These are phyloP conservation scores for Verticillium isaacii DNA, from an alignment of 2,329 filamentous ascomycete genomes.

Conservation along the genomic window DNA sequence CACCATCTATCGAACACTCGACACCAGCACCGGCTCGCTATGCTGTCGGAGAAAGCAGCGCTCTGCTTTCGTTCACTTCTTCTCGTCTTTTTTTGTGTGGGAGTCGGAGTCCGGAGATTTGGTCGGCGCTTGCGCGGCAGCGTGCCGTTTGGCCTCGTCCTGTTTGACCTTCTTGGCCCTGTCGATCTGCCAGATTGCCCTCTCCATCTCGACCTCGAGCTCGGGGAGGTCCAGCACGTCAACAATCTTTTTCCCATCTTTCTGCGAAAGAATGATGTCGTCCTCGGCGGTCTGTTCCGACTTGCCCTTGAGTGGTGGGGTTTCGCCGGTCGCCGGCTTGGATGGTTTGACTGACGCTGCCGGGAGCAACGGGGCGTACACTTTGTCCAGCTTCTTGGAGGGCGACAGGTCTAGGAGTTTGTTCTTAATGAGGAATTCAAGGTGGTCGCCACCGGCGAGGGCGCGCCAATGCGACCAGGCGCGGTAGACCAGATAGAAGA, in stretches of 20 bases:
- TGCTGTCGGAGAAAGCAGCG: background rate
- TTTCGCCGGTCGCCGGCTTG: background rate
- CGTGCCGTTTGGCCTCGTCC: conserved; percentile 18
- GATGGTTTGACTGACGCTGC: conserved; percentile 10
- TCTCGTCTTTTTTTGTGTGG: conserved; percentile 7
- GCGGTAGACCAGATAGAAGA: conserved; percentile 91
- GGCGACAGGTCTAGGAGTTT: conserved; percentile 63
- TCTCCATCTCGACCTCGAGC: conserved; percentile 66
- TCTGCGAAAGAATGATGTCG: conserved; percentile 39
- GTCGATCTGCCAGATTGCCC: conserved; percentile 71
- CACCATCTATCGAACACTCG: background rate
- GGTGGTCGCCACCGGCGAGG: conserved; percentile 74
- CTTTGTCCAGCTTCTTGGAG: conserved; percentile 64
- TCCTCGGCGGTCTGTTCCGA: conserved; percentile 20
- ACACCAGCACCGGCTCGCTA: background rate
- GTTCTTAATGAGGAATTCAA: conserved; percentile 75
- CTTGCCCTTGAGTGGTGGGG: conserved; percentile 17
- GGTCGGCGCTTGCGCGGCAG: conserved; percentile 3
- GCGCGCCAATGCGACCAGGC: conserved; percentile 92
- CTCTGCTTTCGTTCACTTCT: conserved; percentile 4
- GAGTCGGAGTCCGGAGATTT: conserved; percentile 3
- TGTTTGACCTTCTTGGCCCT: conserved; percentile 34
- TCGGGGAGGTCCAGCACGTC: conserved; percentile 63
- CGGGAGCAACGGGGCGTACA: conserved; percentile 54
- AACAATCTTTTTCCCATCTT: conserved; percentile 53